Percentiles rank a stretch among this genome's conserved stretches.
These are phyloP conservation scores for Dichotomopilus funicola DNA, from an alignment of 2,329 filamentous ascomycete genomes.

Conservation along the genomic window DNA sequence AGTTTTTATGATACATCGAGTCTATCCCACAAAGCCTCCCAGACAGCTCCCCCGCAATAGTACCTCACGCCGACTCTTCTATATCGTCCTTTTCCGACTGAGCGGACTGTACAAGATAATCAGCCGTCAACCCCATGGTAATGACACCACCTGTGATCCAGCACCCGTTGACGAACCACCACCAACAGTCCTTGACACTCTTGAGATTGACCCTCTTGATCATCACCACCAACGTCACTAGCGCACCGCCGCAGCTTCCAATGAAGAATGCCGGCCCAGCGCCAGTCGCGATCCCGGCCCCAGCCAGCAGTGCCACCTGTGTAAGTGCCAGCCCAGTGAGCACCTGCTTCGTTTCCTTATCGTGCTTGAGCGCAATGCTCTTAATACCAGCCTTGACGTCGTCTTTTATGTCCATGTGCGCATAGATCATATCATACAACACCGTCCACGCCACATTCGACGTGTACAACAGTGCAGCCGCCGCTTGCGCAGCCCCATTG, in stretches of 20 bases:
- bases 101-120: slow-evolving; percentile 52
- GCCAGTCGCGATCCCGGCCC: slow-evolving; percentile 61
- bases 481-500: slow-evolving; percentile 54
- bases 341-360: slow-evolving; percentile 68
- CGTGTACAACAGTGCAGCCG: slow-evolving; percentile 64
- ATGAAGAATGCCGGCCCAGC: slow-evolving; percentile 63
- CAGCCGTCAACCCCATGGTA: slow-evolving; percentile 49
- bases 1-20: slow-evolving; percentile 8
- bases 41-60: background rate
- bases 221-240: slow-evolving; percentile 57
- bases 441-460: slow-evolving; percentile 83
- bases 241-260: slow-evolving; percentile 59
- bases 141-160: slow-evolving; percentile 61
- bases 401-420: slow-evolving; percentile 84
- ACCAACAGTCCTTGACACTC: slow-evolving; percentile 63
- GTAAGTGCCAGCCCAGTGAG: slow-evolving; percentile 61
- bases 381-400: slow-evolving; percentile 84
- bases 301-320: slow-evolving; percentile 64
- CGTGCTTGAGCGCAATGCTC: slow-evolving; percentile 76
- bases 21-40: background rate
- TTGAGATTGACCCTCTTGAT: slow-evolving; percentile 61
- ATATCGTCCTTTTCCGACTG: slow-evolving; percentile 19
- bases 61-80: slow-evolving; percentile 4
- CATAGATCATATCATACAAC: slow-evolving; percentile 88
- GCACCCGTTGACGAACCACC: slow-evolving; percentile 69